These are phyloP conservation scores for Sclerotinia sclerotiorum DNA, from an alignment of 2,329 filamentous ascomycete species.

Conservation along the genomic window DNA sequence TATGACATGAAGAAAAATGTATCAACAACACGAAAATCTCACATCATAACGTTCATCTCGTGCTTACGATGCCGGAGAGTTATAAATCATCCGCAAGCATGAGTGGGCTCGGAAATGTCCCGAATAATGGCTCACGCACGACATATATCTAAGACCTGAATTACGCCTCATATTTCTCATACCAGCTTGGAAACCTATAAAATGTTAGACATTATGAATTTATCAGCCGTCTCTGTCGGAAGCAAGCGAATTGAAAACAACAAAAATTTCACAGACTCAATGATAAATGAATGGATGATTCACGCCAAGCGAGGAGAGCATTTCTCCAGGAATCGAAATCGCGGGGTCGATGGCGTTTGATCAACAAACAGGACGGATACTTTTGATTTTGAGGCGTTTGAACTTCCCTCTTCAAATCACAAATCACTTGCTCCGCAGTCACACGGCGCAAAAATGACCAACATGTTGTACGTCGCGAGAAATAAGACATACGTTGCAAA, in stretches of 20 bases:
- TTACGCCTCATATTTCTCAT: background rate
- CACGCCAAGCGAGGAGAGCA: background rate
- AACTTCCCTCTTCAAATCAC: too few relatives aligned
- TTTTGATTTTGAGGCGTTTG: background rate
- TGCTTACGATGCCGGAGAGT: background rate
- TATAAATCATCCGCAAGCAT: background rate
- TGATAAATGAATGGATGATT: background rate
- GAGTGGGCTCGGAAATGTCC: conserved; percentile 9
- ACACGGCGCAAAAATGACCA: conserved; percentile 6
- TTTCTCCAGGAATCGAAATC: conserved; percentile 13
- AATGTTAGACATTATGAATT: background rate
- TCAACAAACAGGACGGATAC: background rate
- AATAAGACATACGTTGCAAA: background rate
- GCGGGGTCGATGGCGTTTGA: conserved; percentile 12
- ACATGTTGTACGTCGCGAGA: conserved; percentile 6
- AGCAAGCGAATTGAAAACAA: background rate
- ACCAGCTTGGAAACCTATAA: background rate
- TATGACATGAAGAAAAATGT: background rate
- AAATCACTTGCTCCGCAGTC: conserved; percentile 3
- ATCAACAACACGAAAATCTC: background rate
- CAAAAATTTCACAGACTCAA: background rate
- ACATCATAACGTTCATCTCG: background rate
- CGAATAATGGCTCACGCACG: conserved; percentile 10
- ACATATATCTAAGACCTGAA: conserved; percentile 15
- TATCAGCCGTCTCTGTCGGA: conserved; percentile 10